These are phyloP conservation scores for Globisporangium irregulare DNA, from an alignment of 352 stramenopile genomes.

Conservation along the genomic window DNA sequence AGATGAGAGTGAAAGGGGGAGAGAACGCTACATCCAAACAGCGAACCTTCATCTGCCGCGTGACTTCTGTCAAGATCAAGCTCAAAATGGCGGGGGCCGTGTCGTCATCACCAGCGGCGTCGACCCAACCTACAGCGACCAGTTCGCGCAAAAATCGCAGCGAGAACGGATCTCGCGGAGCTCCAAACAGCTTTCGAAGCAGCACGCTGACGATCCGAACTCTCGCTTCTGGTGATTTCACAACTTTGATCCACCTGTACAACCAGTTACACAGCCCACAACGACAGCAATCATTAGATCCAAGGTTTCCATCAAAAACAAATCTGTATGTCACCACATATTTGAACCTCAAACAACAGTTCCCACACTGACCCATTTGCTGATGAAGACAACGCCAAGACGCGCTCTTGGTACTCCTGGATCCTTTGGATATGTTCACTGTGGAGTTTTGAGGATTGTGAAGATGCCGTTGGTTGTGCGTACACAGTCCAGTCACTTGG, in stretches of 20 bases:
- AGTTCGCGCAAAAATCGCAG: slow-evolving; percentile 47
- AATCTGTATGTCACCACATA: not conserved
- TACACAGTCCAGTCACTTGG: slow-evolving; percentile 7
- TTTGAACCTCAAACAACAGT: not conserved
- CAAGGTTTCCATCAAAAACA: not conserved
- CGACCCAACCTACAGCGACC: slow-evolving; percentile 30
- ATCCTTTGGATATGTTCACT: not conserved
- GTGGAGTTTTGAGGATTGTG: not conserved
- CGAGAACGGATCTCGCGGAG: slow-evolving; percentile 35
- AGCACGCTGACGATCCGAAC: slow-evolving; percentile 25
- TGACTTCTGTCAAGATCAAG: slow-evolving; percentile 22
- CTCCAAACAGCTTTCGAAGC: slow-evolving; percentile 41
- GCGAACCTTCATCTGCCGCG: slow-evolving; percentile 37
- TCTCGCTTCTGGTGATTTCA: slow-evolving; percentile 16
- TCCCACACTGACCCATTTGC: slow-evolving; percentile 26
- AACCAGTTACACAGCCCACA: not conserved
- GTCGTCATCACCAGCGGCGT: not conserved
- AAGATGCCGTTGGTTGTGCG: not conserved
- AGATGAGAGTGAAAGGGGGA: no score
- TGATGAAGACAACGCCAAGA: slow-evolving; percentile 34
- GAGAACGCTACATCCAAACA: not conserved
- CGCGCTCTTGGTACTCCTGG: slow-evolving; percentile 24
- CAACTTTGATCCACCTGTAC: slow-evolving; percentile 30
- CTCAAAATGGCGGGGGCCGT: slow-evolving; percentile 12
- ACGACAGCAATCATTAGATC: not conserved